Evolutionary conservation across 2,329 filamentous ascomycete species (phyloP).

Genomic region (Geosmithia putterillii): DNA sequence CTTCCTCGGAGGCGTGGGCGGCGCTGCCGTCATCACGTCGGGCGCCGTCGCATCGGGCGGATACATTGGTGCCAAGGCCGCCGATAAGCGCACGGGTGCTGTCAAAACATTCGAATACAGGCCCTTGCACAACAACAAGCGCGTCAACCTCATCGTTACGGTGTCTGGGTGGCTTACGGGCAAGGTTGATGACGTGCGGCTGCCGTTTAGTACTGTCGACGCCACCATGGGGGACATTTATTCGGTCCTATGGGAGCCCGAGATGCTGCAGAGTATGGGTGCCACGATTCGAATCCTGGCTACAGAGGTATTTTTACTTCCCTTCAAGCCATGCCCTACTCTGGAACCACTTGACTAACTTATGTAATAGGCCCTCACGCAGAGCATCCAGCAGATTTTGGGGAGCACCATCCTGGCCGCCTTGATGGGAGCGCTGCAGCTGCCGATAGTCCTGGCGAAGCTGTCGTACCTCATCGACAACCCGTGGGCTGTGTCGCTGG

Average conservation of each 20-base stretch:
- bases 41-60: constrained; percentile 76
- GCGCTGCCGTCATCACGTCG: constrained; percentile 88
- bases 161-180: constrained; percentile 98
- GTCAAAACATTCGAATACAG: constrained; percentile 97
- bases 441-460: constrained; percentile 89
- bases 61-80: constrained; percentile 74
- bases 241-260: constrained; percentile 92
- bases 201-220: constrained; percentile 93
- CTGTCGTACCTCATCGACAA: constrained; percentile 96
- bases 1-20: constrained; percentile 84
- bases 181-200: constrained; percentile 88
- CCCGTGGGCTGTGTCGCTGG: constrained; percentile 93
- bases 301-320: constrained; percentile 57
- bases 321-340: too few relatives aligned
- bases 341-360: too few relatives aligned
- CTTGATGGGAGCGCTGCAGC: constrained; percentile 83
- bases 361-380: constrained; percentile 65
- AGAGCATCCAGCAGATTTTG: constrained; percentile 90
- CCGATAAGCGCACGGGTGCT: constrained; percentile 75
- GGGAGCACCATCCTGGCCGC: constrained; percentile 79
- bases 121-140: constrained; percentile 94
- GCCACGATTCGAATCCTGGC: constrained; percentile 97
- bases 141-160: constrained; percentile 89
- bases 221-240: constrained; percentile 98
- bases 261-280: constrained; percentile 96